Base-by-base conservation (phyloP, 2,329 filamentous ascomycete genomes). In the Nigrospora osmanthi region DNA sequence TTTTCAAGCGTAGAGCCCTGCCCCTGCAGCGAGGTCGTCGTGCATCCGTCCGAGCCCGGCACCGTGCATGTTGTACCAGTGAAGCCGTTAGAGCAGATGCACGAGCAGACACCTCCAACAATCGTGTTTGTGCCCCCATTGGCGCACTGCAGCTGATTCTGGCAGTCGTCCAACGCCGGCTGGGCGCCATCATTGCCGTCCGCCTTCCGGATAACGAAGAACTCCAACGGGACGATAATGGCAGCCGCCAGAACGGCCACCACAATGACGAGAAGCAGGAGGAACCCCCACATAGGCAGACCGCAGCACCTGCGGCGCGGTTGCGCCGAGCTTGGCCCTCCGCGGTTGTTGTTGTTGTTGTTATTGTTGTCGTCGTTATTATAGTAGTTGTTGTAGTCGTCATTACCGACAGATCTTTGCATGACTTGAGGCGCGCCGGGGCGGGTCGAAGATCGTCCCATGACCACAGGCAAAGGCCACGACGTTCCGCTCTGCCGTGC, bases 71-170 rank as follows among this genome's bases (percentile, higher is more conserved):
- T 69, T 17, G 67, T 64, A 13, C 76, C 75, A 0, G 86, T 90
- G 61, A 91, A 97, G 2, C 90, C 89, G 55, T 93, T 89, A 17
- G 84, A 81, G 64, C 91, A 98, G 37, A 96, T 80, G 61, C 91
- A 98, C 12, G 83, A 84, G 66, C 91, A 97, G 16, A 76, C 69
- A 4, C 79, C 76, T 46, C 79, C 71, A 14, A 76, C 78, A 16
- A 89, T 65, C 14, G 91, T 77, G 45, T 83, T 89, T 15, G 83
- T 81, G 28, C 91, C 91, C 11, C 88, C 89, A 52, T 97, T 95
- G 43, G 77, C 68, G 58, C 91, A 96, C 0, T 71, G 73, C 13
- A 85, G 66, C 30, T 75, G 73, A 35, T 70, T 65, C 52, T 78
- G 72, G 60, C 89, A 95, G 48, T 73, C 60, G 7, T 67, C 61